Base-by-base conservation (phyloP, 1,284 basidiomycete genomes). In the Trametes sp. region DNA sequence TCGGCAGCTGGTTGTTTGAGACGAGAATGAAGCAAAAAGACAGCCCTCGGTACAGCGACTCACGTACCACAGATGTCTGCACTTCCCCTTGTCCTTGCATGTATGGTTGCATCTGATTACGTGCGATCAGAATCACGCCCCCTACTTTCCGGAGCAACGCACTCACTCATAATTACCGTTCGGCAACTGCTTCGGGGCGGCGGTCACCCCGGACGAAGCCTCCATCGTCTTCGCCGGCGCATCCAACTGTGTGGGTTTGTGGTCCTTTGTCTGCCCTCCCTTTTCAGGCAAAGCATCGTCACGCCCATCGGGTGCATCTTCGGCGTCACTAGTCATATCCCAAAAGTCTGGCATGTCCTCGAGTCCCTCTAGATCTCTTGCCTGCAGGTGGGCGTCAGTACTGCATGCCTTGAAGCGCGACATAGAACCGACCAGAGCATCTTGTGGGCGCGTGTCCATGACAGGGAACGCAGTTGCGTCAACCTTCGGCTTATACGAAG, bases 81-180 rank as follows among this genome's bases (percentile, higher is more conserved):
- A 94, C 49, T 80, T 81, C 2, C 78, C 77, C 74, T 93, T 94
- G 70, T 92, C 86, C 71, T 89, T 92, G 80, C 92, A 94, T n/a
- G 80, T 62, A 69, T 94, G 92, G 67, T 91, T 90, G 70, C 92
- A 94, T 61, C 91, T 93, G 55, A n/a, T n/a, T 2, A 13, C 3
- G 7, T 21, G 1, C 8, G 4, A 3, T 45, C 24, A 42, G 44
- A 9, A 50, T 14, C 7, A 21, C 4, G 9, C 1, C 23, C 5
- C 4, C 24, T 6, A 4, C 29, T 6, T n/a, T 33, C 8, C 31
- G 6, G 5, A 11, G 5, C 31, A 33, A 6, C 2, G 16, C 21
- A 59, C 66, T 1, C 29, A 90, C 90, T 81, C 76, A 63, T 79
- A 86, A 58, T 81, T 85, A 8, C 85, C 85, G 64, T 85, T 84